phyloP scores from a whole-genome alignment of 495 filamentous ascomycete genomes.

The Lineolata rhizophorae region DNA sequence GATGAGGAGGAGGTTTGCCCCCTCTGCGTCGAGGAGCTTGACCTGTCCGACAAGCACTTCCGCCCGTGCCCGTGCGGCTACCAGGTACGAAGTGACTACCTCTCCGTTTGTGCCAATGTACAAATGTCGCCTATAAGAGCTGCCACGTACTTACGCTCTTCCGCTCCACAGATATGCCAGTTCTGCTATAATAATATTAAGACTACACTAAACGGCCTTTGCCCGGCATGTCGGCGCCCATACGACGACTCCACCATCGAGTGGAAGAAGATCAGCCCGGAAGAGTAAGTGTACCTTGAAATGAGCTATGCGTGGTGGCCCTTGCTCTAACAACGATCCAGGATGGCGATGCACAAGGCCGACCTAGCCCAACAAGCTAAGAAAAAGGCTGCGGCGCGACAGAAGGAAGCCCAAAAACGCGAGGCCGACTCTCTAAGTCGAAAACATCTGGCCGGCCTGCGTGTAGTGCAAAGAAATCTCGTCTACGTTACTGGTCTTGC shows the following conservation, averaged over 20 bases:
- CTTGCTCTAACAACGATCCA: conserved; percentile 6
- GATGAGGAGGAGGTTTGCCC: conserved; percentile 52
- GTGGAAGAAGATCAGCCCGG: conserved; percentile 77
- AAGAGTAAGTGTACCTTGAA: conserved; percentile 48
- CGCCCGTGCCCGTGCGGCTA: conserved; percentile 95
- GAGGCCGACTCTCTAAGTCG: conserved; percentile 88
- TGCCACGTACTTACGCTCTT: conserved; percentile 3
- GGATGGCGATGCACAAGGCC: conserved; percentile 33
- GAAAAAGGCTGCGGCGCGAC: conserved; percentile 72
- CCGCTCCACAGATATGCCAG: conserved; percentile 77
- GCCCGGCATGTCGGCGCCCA: conserved; percentile 81
- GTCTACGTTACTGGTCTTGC: conserved; percentile 94
- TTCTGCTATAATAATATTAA: conserved; percentile 99
- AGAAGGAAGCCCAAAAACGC: conserved; percentile 86
- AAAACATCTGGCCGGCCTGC: conserved; percentile 82
- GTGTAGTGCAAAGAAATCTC: conserved; percentile 94
- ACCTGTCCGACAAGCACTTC: conserved; percentile 92
- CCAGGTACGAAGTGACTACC: conserved; percentile 38
- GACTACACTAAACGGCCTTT: conserved; percentile 82
- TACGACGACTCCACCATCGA: conserved; percentile 95
- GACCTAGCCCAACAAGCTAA: conserved; percentile 77
- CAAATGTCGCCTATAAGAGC: neutral
- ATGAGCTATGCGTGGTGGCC: neutral
- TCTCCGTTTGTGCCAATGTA: neutral
- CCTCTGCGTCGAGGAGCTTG: conserved; percentile 97